Base-by-base conservation (phyloP, 2,329 filamentous ascomycete genomes). In the Beauveria australis region DNA sequence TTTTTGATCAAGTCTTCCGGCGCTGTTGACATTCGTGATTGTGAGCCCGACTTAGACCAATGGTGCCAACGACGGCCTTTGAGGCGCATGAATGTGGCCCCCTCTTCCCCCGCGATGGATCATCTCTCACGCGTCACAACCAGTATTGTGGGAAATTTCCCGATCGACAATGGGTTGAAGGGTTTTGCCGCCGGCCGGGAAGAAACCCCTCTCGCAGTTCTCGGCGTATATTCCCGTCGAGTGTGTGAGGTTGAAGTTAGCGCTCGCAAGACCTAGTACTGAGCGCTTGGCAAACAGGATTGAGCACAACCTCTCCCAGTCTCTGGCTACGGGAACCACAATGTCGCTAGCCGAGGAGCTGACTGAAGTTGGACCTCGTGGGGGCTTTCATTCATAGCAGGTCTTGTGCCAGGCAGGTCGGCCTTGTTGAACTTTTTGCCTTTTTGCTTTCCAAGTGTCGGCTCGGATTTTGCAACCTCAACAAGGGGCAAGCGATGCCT, bases 361-460 rank as follows among this genome's bases (percentile, higher is more conserved):
- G 49, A 52, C 5, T 53, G 7, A 19, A 40, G 49, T 14, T 19
- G 52, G 5, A 9, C 30, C 18, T 54, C 40, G 24, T 16, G 19
- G 22, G 10, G n/a, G 6, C 12, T 30, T 18, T 61, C 61, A 54
- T 66, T 60, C 64, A 65, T 66, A 12, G 59, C 62, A 7, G 62
- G 58, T 16, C 49, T 51, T 12, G 65, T 66, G 9, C 64, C 64
- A 5, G 64, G 62, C 40, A 66, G 51, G 3, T 54, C 61, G 7
- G 66, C 40, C 44, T 58, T 63, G 12, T 41, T 47, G 12, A 63
- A 37, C 5, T 26, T 7, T n/a, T n/a, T n/a, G n/a, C n/a, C n/a
- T n/a, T n/a, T n/a, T 54, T 18, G 30, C 28, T 24, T 26, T 54
- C 44, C 19, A 40, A 65, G 46, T 19, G 54, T 59, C 2, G 47